Conservation (phyloP, 768 basidiomycete genomes). For the Gelatoporia subvermispora region DNA sequence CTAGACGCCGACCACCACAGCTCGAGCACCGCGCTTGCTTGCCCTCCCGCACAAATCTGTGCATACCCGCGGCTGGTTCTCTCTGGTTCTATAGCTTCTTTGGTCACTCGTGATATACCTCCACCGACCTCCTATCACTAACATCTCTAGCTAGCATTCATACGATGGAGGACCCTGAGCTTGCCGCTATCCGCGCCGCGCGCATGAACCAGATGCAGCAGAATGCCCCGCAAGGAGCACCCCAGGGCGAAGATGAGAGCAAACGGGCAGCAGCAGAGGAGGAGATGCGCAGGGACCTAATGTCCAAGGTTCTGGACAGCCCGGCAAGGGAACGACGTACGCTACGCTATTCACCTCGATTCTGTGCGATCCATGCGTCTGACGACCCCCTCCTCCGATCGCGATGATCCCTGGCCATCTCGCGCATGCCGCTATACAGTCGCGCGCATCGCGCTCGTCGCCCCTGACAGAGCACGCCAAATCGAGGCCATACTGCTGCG, state of each 20-base stretch:
- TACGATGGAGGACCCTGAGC: constrained; percentile 32
- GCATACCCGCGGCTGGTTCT: not conserved
- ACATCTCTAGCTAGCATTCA: not conserved
- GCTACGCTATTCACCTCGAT: constrained; percentile 11
- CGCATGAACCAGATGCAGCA: constrained; percentile 36
- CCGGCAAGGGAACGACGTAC: constrained; percentile 79
- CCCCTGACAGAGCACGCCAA: constrained; percentile 73
- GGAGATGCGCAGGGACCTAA: constrained; percentile 68
- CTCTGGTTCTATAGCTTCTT: too few species aligned
- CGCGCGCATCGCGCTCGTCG: constrained; percentile 82
- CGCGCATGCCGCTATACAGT: constrained; percentile 58
- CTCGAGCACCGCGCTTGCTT: too few species aligned
- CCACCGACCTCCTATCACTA: too few species aligned
- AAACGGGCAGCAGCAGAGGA: constrained; percentile 61
- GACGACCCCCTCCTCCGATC: constrained; percentile 1
- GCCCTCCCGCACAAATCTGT: not conserved
- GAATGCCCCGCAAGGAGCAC: constrained; percentile 7
- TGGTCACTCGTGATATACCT: too few species aligned
- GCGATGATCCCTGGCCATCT: not conserved
- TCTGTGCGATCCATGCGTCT: not conserved
- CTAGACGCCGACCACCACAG: too few species aligned
- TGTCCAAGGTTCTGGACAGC: constrained; percentile 72
- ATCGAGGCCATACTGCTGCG: constrained; percentile 74
- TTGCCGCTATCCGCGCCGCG: constrained; percentile 41
- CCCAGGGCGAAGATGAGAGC: constrained; percentile 41